phyloP scores from a whole-genome alignment of 2,329 filamentous ascomycete genomes.

The Fusarium transvaalense region DNA sequence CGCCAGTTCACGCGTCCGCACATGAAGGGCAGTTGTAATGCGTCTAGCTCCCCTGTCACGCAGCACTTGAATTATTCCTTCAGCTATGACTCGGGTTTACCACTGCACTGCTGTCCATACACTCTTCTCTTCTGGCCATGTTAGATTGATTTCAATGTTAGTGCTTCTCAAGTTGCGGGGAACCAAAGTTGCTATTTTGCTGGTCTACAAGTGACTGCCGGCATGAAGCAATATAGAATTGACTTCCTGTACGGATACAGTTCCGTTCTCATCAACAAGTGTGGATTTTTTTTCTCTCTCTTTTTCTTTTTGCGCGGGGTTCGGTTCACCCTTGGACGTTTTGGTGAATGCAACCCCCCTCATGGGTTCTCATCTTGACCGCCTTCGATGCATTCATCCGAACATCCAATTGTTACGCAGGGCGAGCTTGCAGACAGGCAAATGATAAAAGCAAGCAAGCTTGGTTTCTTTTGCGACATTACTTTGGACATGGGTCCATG shows the following conservation, averaged over 20 bases:
- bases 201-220: constrained; percentile 28
- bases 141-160: constrained; percentile 14
- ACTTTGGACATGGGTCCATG: constrained; percentile 42
- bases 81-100: constrained; percentile 42
- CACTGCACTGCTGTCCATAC: constrained; percentile 29
- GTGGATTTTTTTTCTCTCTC: not conserved
- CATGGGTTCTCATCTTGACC: constrained; percentile 39
- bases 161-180: constrained; percentile 30
- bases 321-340: constrained; percentile 23
- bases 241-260: not conserved
- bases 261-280: not conserved
- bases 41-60: constrained; percentile 41
- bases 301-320: constrained; percentile 12
- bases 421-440: constrained; percentile 38
- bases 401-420: constrained; percentile 42
- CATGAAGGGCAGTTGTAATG: constrained; percentile 25
- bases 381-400: constrained; percentile 43
- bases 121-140: constrained; percentile 29
- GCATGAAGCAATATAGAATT: constrained; percentile 23
- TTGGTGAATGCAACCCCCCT: constrained; percentile 43
- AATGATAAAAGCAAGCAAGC: constrained; percentile 40
- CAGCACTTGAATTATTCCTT: constrained; percentile 40
- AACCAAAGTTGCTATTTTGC: constrained; percentile 14
- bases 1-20: constrained; percentile 40
- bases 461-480: constrained; percentile 45